A percentile compares a stretch with the other conserved stretches of the same genome.
These are phyloP conservation scores for Taiozyma sp. DNA, from an alignment of 1,139 yeast genomes.

Conservation along the genomic window DNA sequence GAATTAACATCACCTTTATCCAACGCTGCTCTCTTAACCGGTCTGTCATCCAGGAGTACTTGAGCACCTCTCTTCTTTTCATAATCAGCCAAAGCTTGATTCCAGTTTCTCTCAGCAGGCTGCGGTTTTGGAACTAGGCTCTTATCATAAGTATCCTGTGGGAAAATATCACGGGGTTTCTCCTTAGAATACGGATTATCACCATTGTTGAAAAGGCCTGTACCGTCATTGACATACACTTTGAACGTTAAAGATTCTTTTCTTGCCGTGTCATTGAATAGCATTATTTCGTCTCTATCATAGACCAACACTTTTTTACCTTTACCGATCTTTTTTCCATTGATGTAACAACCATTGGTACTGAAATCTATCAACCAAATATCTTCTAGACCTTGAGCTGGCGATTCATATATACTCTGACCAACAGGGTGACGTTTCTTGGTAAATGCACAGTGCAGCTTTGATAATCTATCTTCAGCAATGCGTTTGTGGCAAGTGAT, in stretches of 20 bases:
- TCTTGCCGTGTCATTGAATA: slow-evolving; percentile 55
- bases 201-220: slow-evolving; percentile 48
- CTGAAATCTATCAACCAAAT: slow-evolving; percentile 81
- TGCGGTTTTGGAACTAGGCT: slow-evolving; percentile 8
- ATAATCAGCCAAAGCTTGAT: not conserved
- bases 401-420: slow-evolving; percentile 53
- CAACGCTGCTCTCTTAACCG: slow-evolving; percentile 22
- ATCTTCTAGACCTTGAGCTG: slow-evolving; percentile 62
- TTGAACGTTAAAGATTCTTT: slow-evolving; percentile 47
- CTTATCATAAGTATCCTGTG: slow-evolving; percentile 18
- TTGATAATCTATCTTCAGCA: slow-evolving; percentile 72
- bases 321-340: slow-evolving; percentile 51
- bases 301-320: slow-evolving; percentile 56
- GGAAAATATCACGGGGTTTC: slow-evolving; percentile 1
- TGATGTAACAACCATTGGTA: slow-evolving; percentile 73
- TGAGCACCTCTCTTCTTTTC: not conserved
- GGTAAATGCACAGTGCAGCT: slow-evolving; percentile 69
- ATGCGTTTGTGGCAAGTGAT: slow-evolving; percentile 55
- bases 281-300: slow-evolving; percentile 58
- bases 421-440: slow-evolving; percentile 56
- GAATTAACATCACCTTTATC: slow-evolving; percentile 23
- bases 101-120: not conserved
- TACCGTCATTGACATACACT: slow-evolving; percentile 46
- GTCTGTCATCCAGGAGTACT: slow-evolving; percentile 1
- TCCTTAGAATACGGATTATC: slow-evolving; percentile 3